These are phyloP conservation scores for Astrothelium macrocarpum DNA, from an alignment of 495 filamentous ascomycete genomes.

Conservation along the genomic window DNA sequence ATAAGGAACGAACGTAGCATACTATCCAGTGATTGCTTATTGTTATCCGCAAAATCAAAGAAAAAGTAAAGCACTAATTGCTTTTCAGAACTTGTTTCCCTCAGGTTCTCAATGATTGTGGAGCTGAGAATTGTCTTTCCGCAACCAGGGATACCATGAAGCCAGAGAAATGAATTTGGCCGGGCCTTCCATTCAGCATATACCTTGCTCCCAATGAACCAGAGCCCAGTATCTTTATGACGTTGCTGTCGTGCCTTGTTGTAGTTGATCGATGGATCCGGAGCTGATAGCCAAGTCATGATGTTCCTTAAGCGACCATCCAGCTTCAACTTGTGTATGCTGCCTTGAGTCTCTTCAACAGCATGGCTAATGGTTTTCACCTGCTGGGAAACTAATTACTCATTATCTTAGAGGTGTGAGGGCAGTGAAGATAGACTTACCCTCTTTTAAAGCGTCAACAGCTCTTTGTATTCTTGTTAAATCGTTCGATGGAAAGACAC, in stretches of 20 bases:
- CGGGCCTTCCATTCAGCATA: not conserved
- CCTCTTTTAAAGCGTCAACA: too few species aligned
- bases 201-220: not conserved
- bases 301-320: too few species aligned
- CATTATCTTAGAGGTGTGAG: too few species aligned
- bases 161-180: not conserved
- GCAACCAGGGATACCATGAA: not conserved
- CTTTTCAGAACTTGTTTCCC: not conserved
- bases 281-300: slow-evolving; percentile 6
- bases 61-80: not conserved
- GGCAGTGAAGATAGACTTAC: too few species aligned
- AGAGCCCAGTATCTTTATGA: not conserved
- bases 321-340: too few species aligned
- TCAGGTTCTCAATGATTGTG: not conserved
- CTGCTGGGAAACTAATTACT: too few species aligned
- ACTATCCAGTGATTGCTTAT: not conserved
- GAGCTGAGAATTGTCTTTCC: slow-evolving; percentile 4
- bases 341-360: too few species aligned
- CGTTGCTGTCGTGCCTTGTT: not conserved
- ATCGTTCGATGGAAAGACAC: too few species aligned
- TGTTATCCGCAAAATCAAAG: not conserved
- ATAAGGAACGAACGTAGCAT: not conserved
- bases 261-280: not conserved
- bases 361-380: too few species aligned
- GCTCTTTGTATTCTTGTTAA: too few species aligned